Base-by-base conservation (phyloP, 164 flowering plant species). In the Protea cynaroides region DNA sequence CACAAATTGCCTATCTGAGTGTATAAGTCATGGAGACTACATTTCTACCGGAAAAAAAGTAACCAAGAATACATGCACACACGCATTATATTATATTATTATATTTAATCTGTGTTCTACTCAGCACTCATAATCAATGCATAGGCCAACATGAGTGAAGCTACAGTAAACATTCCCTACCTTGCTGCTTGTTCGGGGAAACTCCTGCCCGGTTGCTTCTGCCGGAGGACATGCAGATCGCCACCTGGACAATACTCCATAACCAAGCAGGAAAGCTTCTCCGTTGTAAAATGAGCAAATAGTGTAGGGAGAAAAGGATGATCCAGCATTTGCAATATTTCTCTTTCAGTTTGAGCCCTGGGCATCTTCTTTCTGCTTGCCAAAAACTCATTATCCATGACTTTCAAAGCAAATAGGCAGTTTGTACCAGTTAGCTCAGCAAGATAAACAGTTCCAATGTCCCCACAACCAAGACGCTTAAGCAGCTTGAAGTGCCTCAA, bases 181-280 rank as follows among this genome's bases (percentile, higher is more conserved):
- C 91, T 83, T 40, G 91, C 88, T 50, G 96, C 90, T 57, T 83
- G 79, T 75, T 89, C 96, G 21, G 84, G 64, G 62, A 83, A 89
- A 71, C 74, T 66, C 77, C 87, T 75, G 63, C 78, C 82, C 9
- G 79, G 82, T 74, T 89, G 96, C 80, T 74, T 83, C 75, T 89
- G 96, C 52, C 93, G 87, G 63, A 92, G 80, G 54, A 87, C 93
- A 65, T 89, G 96, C 47, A 89, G 73, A 83, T 89, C 96, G 46
- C 96, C 96, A 59, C 93, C 96, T 13, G 93, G 90, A 74, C 96
- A 89, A 62, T 79, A 89, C 75, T 89, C 96, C 93, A 87, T 87
- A 34, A 89, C 91, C 44, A 89, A 66, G 69, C 96, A 89, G 17
- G 91, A 87, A 40, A 87, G 69, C 66, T 19, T 85, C 47, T 85